phyloP scores from a whole-genome alignment of 2,329 filamentous ascomycete species.

The Colletotrichum plurivorum region DNA sequence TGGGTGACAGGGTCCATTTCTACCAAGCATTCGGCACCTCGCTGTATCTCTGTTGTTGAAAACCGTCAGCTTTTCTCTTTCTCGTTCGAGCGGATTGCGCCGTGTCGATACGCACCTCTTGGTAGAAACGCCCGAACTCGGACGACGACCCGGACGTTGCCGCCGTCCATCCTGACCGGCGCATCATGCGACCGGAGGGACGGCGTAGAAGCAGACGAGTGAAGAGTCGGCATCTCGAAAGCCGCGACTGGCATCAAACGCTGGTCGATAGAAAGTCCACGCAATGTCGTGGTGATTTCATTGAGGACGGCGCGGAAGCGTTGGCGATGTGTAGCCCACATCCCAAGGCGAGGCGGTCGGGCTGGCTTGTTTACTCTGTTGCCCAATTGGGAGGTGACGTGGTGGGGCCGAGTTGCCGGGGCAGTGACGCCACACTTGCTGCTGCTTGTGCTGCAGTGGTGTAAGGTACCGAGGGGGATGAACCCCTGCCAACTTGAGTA shows the following conservation, averaged over 20 bases:
- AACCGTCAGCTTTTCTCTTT: background rate
- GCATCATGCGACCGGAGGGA: slow-evolving; percentile 82
- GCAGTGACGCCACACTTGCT: slow-evolving; percentile 39
- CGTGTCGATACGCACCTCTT: slow-evolving; percentile 70
- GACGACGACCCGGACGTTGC: slow-evolving; percentile 87
- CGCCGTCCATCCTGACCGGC: slow-evolving; percentile 72
- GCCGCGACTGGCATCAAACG: slow-evolving; percentile 61
- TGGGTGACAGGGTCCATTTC: slow-evolving; percentile 92
- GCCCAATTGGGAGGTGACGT: slow-evolving; percentile 36
- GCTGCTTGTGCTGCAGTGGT: slow-evolving; percentile 17
- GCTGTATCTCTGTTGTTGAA: slow-evolving; percentile 78
- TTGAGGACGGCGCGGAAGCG: slow-evolving; percentile 57
- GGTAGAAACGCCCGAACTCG: slow-evolving; percentile 84
- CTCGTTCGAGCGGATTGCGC: background rate
- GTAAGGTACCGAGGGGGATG: background rate
- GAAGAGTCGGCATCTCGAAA: slow-evolving; percentile 55
- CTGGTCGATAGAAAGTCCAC: slow-evolving; percentile 58
- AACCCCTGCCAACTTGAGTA: background rate
- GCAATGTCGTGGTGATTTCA: slow-evolving; percentile 56
- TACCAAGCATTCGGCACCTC: slow-evolving; percentile 87
- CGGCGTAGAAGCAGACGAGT: slow-evolving; percentile 83
- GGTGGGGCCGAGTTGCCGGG: slow-evolving; percentile 42
- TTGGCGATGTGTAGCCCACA: slow-evolving; percentile 47
- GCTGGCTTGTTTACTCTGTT: slow-evolving; percentile 42
- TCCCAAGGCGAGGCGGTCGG: slow-evolving; percentile 39